Evolutionary conservation across 2,329 filamentous ascomycete genomes (phyloP).

Genomic region (Monilinia fructicola): DNA sequence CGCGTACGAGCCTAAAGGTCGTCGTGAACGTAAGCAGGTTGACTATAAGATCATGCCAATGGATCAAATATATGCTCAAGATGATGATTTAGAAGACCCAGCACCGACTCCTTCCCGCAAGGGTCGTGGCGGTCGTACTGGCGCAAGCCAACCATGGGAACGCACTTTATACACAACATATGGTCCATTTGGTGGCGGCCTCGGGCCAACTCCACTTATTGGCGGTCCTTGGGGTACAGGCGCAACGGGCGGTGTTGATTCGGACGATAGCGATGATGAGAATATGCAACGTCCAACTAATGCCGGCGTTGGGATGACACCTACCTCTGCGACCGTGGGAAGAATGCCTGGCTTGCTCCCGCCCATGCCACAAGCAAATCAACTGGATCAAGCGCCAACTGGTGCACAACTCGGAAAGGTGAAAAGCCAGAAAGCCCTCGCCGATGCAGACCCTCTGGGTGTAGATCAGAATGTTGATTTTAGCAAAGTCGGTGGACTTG

Average conservation of each 20-base stretch:
- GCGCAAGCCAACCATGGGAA: slow-evolving; percentile 56
- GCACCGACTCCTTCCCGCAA: slow-evolving; percentile 67
- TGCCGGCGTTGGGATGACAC: slow-evolving; percentile 66
- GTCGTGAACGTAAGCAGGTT: slow-evolving; percentile 63
- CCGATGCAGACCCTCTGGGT: slow-evolving; percentile 90
- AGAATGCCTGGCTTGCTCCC: slow-evolving; percentile 51
- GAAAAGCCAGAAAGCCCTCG: slow-evolving; percentile 87
- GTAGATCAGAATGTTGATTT: slow-evolving; percentile 93
- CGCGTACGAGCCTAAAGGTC: slow-evolving; percentile 57
- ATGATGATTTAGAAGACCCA: slow-evolving; percentile 68
- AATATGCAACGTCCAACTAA: slow-evolving; percentile 60
- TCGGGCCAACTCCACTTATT: slow-evolving; percentile 52
- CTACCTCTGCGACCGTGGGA: slow-evolving; percentile 51
- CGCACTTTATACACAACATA: slow-evolving; percentile 84
- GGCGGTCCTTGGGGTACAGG: slow-evolving; percentile 73
- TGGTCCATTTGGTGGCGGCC: slow-evolving; percentile 88
- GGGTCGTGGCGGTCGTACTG: slow-evolving; percentile 59
- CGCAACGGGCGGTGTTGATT: slow-evolving; percentile 78
- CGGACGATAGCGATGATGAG: slow-evolving; percentile 96
- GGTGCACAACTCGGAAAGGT: slow-evolving; percentile 88
- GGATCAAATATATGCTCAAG: slow-evolving; percentile 67
- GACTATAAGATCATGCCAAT: slow-evolving; percentile 86
- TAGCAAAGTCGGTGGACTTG: slow-evolving; percentile 86
- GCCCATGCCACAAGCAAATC: slow-evolving; percentile 52
- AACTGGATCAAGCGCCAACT: slow-evolving; percentile 54